These are phyloP conservation scores for Sideroxylon spinosum DNA, from an alignment of 179 eudicot species.

Conservation along the genomic window DNA sequence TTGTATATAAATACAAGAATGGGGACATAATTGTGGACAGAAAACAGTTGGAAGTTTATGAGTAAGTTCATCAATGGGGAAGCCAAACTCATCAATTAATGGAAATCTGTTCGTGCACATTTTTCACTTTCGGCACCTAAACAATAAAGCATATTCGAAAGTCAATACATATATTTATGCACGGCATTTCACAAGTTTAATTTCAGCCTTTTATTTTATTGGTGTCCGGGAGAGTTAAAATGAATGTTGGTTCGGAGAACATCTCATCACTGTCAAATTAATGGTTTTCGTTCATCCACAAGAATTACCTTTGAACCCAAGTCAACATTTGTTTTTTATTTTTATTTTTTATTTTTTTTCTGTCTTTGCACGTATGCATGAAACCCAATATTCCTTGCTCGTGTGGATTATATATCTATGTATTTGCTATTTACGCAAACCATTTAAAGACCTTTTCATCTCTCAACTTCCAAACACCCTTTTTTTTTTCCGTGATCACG, in stretches of 20 bases:
- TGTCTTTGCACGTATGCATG: neutral
- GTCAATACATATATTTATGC: too few relatives aligned
- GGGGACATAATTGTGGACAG: too few relatives aligned
- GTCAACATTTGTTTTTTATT: neutral
- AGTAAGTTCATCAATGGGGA: too few relatives aligned
- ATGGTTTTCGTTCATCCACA: too few relatives aligned
- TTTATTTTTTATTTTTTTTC: neutral
- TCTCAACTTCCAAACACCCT: slow-evolving; percentile 5
- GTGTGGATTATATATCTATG: neutral
- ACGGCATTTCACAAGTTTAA: too few relatives aligned
- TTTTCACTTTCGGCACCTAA: too few relatives aligned
- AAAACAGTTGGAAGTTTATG: too few relatives aligned
- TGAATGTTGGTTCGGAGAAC: neutral
- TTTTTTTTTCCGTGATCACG: slow-evolving; percentile 33
- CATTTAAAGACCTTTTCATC: neutral
- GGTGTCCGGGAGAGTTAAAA: neutral
- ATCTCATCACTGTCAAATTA: neutral
- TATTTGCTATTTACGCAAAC: neutral
- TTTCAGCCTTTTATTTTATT: too few relatives aligned
- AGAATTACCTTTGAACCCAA: neutral
- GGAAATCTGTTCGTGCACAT: neutral
- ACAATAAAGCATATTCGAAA: too few relatives aligned
- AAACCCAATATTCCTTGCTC: neutral
- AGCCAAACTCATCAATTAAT: neutral
- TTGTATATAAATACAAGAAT: too few relatives aligned